These are phyloP conservation scores for Phytophthora brassicae DNA, from an alignment of 352 stramenopile genomes.

Conservation along the genomic window DNA sequence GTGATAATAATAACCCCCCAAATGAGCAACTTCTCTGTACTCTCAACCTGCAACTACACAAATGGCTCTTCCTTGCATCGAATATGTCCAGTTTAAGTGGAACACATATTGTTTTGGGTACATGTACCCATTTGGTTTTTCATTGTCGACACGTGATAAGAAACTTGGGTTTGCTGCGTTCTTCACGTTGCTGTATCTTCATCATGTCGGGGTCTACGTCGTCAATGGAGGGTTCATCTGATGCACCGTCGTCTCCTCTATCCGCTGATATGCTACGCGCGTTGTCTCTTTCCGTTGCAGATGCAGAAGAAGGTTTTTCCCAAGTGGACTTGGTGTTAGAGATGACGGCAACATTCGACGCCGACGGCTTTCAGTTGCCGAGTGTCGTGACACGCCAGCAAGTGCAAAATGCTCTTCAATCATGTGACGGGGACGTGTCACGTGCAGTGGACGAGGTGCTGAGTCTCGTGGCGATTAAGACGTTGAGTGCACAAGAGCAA, in stretches of 20 bases:
- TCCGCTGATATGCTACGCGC: slow-evolving; percentile 16
- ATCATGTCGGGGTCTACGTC: slow-evolving; percentile 6
- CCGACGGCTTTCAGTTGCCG: slow-evolving; percentile 42
- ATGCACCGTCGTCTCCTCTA: slow-evolving; percentile 18
- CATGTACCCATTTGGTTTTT: not conserved
- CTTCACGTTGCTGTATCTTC: slow-evolving; percentile 7
- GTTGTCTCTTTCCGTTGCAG: not conserved
- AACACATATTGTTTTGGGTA: too few relatives aligned
- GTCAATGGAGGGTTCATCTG: not conserved
- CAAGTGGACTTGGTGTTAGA: slow-evolving; percentile 56
- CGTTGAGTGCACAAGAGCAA: slow-evolving; percentile 44
- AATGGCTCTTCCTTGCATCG: too few relatives aligned
- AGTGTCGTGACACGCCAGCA: slow-evolving; percentile 39
- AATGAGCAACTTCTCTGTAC: too few relatives aligned
- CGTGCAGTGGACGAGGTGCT: slow-evolving; percentile 61
- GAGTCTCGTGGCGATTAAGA: slow-evolving; percentile 53
- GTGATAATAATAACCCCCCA: too few relatives aligned
- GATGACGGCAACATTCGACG: slow-evolving; percentile 45
- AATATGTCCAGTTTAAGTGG: too few relatives aligned
- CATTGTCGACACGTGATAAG: slow-evolving; percentile 5
- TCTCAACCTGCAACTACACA: too few relatives aligned
- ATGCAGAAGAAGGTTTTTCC: not conserved
- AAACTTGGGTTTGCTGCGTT: not conserved
- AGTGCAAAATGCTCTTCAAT: slow-evolving; percentile 33
- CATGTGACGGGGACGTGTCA: slow-evolving; percentile 46